Evolutionary conservation across 139 green algal species (phyloP), one percentile per base, ranked within the genome.

Genomic region (Coccomyxa sp.): DNA sequence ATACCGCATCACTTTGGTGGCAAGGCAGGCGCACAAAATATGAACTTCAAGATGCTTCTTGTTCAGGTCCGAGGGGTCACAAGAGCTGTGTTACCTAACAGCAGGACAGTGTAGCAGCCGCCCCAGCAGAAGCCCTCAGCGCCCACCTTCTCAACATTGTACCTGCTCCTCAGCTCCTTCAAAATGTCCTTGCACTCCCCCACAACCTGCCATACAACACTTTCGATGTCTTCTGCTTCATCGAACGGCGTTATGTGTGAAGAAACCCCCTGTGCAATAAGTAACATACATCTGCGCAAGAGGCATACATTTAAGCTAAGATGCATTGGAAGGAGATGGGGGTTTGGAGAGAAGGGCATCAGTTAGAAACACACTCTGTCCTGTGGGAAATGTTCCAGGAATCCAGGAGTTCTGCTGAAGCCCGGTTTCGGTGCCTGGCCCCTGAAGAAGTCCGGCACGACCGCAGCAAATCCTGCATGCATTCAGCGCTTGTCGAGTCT

Each of bases 61-160:
- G 7, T 51, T 51, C 38, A 51, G 38, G 38, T 51, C 38, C 38
- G 38, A 51, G 38, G 38, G 38, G 7, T 51, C 38, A 63, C 3
- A 80, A 32, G 30, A 3, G 31, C 13, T 25, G 38, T 51, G 38
- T 7, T 59, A 80, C 76, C 30, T 80, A 59, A 13, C 30, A 80
- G 31, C 23, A n/a, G 76, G 3, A 59, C 76, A 7, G 76, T 25
- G 76, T n/a, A 59, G 30, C 16, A 14, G 31, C 76, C 76, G 17
- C 76, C 76, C 76, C 76, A 80, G 76, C 76, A 80, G 17, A 80
- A 80, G 76, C 76, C 76, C 31, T 63, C 13, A 17, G 76, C 76
- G 16, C 76, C 31, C 16, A 80, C 76, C 4, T 28, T 59, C 16
- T 25, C 58, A 14, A 59, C 14, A 32, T 31, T 31, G 31, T 80